Evolutionary conservation across 768 basidiomycete species (phyloP), one percentile per base, ranked within the genome.

Genomic region (Porphyrellus cyaneotinctus): DNA sequence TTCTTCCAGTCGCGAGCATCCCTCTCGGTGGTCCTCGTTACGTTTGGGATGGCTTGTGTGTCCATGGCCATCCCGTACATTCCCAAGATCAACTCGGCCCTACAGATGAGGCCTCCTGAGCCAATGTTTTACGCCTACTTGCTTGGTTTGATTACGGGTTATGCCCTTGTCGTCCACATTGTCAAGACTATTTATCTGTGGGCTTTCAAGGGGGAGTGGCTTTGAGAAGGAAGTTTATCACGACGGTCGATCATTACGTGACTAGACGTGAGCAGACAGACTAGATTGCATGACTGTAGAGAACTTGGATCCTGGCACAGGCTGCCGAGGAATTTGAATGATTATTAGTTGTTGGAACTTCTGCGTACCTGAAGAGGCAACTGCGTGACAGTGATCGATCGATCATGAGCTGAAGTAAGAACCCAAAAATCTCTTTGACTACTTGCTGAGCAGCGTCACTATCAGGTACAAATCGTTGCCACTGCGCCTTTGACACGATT

Each of bases 51-150:
- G 53, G 67, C 67, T 23, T 68, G 64, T 35, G 49, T 68, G 0
- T 56, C 67, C 22, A 68, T 68, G 68, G 66, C 66, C 24, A 70
- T 68, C 41, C 67, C 67, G 2, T 68, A 68, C 43, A 67, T 68
- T 20, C 67, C 67, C 0, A 70, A 70, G 48, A 1, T 68, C 52
- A 68, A 64, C 47, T 49, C 62, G 14, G 66, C 68, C 18, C 42
- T 68, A 18, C 60, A 64, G 1, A 20, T 68, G 58, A 62, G 35
- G 12, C 67, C 68, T 10, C 68, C 67, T 12, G 52, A 62, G 0
- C 66, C 66, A 12, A 55, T 70, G 33, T 68, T 62, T 38, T 68
- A 66, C 41, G 2, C 58, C 20, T 68, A 70, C 37, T 42, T 68
- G 47, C 8, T 66, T 39, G 62, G 12, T 22, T 59, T 56, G 43